phyloP scores from a whole-genome alignment of 2,329 filamentous ascomycete species.

The Sporothrix brunneoviolacea region DNA sequence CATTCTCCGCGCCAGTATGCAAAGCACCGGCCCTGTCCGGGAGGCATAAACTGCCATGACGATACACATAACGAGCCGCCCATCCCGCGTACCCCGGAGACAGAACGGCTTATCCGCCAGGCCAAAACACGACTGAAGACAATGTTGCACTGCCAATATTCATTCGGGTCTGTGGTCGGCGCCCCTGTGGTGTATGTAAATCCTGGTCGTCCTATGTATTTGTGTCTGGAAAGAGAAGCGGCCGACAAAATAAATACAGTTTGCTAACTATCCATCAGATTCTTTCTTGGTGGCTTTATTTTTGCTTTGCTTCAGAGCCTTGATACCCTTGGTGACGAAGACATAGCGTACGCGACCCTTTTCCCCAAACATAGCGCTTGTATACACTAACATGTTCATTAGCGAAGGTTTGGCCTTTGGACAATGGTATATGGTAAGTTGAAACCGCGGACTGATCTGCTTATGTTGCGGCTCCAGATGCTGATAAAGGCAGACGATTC shows the following conservation, averaged over 20 bases:
- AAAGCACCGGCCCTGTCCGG: not conserved
- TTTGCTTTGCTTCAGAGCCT: constrained; percentile 21
- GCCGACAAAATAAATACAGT: not conserved
- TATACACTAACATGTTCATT: not conserved
- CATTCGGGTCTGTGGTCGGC: constrained; percentile 23
- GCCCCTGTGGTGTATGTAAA: constrained; percentile 19
- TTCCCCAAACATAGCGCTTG: too few relatives aligned
- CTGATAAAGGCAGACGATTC: constrained; percentile 18
- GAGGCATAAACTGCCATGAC: not conserved
- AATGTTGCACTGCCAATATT: constrained; percentile 23
- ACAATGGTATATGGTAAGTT: constrained; percentile 21
- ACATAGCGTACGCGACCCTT: constrained; percentile 15
- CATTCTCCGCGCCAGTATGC: constrained; percentile 20
- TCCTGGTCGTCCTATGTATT: not conserved
- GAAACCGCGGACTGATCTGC: not conserved
- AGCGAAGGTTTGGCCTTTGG: constrained; percentile 18
- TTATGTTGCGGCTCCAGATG: constrained; percentile 1
- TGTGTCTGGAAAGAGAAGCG: not conserved
- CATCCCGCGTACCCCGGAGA: constrained; percentile 6
- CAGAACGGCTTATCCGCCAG: constrained; percentile 10
- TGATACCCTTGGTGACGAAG: constrained; percentile 16
- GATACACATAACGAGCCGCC: constrained; percentile 12
- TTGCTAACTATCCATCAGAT: constrained; percentile 8
- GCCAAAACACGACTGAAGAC: constrained; percentile 21
- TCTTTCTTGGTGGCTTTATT: constrained; percentile 24